Evolutionary conservation across 495 filamentous ascomycete genomes (phyloP).

Genomic region (Hyaloscypha hepaticicola): DNA sequence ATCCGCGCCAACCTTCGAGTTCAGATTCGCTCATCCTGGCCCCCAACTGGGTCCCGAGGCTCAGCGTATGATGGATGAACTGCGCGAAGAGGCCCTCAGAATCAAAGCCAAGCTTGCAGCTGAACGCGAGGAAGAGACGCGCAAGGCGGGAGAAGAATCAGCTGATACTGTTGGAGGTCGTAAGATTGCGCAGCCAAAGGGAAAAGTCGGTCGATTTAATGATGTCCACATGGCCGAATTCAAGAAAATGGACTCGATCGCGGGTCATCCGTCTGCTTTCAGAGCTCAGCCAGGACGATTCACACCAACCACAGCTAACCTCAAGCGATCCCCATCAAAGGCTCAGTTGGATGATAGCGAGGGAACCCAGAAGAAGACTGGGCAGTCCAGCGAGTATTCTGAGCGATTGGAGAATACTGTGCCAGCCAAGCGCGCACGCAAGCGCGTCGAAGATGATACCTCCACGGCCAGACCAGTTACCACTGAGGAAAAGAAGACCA

Average conservation of each 20-base stretch:
- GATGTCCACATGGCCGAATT: constrained; percentile 82
- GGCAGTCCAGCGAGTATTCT: constrained; percentile 7
- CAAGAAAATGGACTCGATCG: constrained; percentile 96
- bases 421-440: constrained; percentile 31
- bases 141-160: constrained; percentile 39
- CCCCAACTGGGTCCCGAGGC: constrained; percentile 72
- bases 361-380: constrained; percentile 6
- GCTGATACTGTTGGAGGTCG: constrained; percentile 45
- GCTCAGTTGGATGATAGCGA: constrained; percentile 60
- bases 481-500: constrained; percentile 37
- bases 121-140: constrained; percentile 48
- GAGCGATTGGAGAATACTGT: constrained; percentile 34
- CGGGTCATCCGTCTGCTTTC: constrained; percentile 76
- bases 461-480: constrained; percentile 44
- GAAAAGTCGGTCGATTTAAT: constrained; percentile 74
- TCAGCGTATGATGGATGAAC: constrained; percentile 72
- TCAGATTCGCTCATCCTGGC: constrained; percentile 60
- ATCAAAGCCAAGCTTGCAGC: constrained; percentile 65
- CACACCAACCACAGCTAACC: constrained; percentile 47
- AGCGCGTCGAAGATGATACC: constrained; percentile 48
- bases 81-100: constrained; percentile 65
- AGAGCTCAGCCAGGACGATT: constrained; percentile 60
- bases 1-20: constrained; percentile 63
- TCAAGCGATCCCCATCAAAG: constrained; percentile 77
- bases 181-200: constrained; percentile 75